Base-by-base conservation (phyloP, 495 filamentous ascomycete species). In the Terfezia claveryi region DNA sequence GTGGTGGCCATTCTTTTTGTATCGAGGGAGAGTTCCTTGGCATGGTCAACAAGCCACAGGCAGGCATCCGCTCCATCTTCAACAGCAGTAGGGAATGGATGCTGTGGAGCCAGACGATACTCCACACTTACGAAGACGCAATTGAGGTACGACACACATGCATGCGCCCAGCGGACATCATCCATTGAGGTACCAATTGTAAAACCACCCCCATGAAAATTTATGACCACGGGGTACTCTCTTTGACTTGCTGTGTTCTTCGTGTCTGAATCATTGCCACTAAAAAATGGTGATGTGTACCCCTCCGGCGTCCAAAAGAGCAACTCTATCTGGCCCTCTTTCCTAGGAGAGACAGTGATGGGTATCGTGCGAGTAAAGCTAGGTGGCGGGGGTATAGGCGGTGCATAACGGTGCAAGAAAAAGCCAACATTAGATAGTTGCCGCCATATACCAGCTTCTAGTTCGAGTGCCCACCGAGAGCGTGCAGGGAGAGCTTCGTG, bases 201-300 rank as follows among this genome's bases (percentile, higher is more conserved):
- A 61, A 87, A 89, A 2, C 83, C 84, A 37, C 84, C 84, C 16
- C 84, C 84, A 60, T 87, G 77, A 64, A 82, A 83, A 58, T 87
- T 85, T 57, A 87, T 73, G 7, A 85, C 72, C 0, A 78, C 76
- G 0, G 83, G 82, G 37, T 60, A 59, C 27, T 32, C 27, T 32
- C 1, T 32, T 7, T 5, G 27, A 5, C 7, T 32, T 7, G 27
- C 27, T 41, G 49, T 52, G 27, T 46, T 9, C n/a, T 14, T n/a
- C 14, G 37, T 36, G 36, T 56, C 53, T 2, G 27, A 32, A 4
- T 32, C 27, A 32, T 12, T 17, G 1, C 2, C 23, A 5, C 37
- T 37, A 3, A 49, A 20, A 12, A 36, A 14, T 10, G 51, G 54
- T 14, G 53, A 32, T 32, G 16, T n/a, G 23, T 54, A 89, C 20